These are phyloP conservation scores for Beauveria caledonica DNA, from an alignment of 2,329 filamentous ascomycete species.

Conservation along the genomic window DNA sequence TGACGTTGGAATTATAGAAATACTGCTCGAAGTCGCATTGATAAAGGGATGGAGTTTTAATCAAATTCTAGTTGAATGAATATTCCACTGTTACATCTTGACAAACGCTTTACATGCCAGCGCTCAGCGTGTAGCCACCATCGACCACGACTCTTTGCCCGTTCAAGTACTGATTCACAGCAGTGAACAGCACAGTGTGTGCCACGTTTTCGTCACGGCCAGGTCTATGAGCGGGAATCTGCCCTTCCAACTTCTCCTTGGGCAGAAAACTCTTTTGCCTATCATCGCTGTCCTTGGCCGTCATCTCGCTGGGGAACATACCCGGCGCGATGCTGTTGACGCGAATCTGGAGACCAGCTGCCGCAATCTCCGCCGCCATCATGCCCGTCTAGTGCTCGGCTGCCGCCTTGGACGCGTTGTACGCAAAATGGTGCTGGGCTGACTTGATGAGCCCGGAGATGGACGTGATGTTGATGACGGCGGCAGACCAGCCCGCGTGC, in stretches of 20 bases:
- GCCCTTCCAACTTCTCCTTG: constrained; percentile 46
- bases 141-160: constrained; percentile 37
- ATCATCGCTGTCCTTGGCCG: constrained; percentile 39
- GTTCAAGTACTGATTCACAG: constrained; percentile 35
- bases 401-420: constrained; percentile 57
- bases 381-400: constrained; percentile 57
- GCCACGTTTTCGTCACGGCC: constrained; percentile 65
- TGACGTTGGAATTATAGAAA: too few species aligned
- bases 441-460: constrained; percentile 58
- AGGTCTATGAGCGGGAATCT: constrained; percentile 58
- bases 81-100: too few species aligned
- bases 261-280: constrained; percentile 51
- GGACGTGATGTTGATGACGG: constrained; percentile 61
- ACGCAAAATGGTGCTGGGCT: constrained; percentile 57
- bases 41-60: background rate
- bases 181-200: constrained; percentile 51
- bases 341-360: constrained; percentile 54
- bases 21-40: too few species aligned
- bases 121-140: constrained; percentile 34
- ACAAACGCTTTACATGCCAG: constrained; percentile 22
- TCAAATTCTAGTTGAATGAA: background rate
- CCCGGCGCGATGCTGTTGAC: constrained; percentile 68
- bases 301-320: constrained; percentile 66
- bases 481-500: constrained; percentile 41
- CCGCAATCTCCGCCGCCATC: constrained; percentile 52